phyloP scores from a whole-genome alignment of 192 early-diverging fungal genomes.

The Polychytrium aggregatum region DNA sequence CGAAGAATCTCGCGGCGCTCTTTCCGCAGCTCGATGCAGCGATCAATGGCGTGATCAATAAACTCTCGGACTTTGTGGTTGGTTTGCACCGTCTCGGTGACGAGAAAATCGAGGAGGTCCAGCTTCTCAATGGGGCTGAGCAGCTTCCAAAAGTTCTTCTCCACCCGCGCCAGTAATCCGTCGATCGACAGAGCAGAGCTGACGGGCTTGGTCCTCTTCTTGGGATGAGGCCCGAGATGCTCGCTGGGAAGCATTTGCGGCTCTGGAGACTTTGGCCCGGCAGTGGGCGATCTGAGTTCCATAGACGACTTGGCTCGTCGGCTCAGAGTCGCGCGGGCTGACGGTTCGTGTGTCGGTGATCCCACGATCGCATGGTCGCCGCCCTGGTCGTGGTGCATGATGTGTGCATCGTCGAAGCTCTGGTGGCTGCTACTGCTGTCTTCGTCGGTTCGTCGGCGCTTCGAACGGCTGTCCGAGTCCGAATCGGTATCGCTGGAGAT shows the following conservation, averaged over 20 bases:
- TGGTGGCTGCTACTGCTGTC: no score
- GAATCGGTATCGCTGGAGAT: no score
- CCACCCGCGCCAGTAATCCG: slow-evolving; percentile 5
- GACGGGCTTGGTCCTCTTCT: background rate
- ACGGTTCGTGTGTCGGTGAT: no score
- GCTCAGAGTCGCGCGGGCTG: no score
- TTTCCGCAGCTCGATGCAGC: slow-evolving; percentile 57
- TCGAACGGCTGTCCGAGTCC: background rate
- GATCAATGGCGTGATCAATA: slow-evolving; percentile 63
- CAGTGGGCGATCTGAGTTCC: no score
- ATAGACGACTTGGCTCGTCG: no score
- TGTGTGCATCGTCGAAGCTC: slow-evolving; percentile 10
- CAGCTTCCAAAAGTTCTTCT: slow-evolving; percentile 25
- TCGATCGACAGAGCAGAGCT: slow-evolving; percentile 15
- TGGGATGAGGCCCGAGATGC: no score
- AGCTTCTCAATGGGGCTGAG: slow-evolving; percentile 30
- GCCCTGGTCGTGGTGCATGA: slow-evolving; percentile 1
- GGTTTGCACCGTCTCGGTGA: slow-evolving; percentile 38
- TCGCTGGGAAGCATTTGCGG: no score
- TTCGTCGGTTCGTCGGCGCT: slow-evolving; percentile 4
- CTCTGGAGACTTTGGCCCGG: no score
- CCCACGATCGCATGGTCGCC: background rate
- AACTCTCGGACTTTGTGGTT: slow-evolving; percentile 48
- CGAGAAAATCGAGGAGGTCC: slow-evolving; percentile 51
- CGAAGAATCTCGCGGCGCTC: slow-evolving; percentile 60